Conservation (phyloP, 371 early-diverging fungal species). For the Dichotomocladium elegans region DNA sequence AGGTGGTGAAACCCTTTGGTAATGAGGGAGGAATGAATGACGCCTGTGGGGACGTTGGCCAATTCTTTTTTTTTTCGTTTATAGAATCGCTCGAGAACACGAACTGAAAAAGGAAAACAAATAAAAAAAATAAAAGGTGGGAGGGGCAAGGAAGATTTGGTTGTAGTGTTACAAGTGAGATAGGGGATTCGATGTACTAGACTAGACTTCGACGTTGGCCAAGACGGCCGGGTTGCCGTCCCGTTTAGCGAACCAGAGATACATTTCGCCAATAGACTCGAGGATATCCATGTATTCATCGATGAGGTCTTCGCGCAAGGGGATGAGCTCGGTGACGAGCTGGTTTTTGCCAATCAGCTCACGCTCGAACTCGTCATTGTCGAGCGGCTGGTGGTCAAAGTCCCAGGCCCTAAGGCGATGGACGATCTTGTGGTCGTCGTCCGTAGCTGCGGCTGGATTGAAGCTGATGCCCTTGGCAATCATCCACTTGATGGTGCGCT, state of each 20-base stretch:
- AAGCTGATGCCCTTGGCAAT: constrained; percentile 17
- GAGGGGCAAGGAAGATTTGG: too few species aligned
- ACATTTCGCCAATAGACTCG: constrained; percentile 42
- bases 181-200: too few species aligned
- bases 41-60: too few species aligned
- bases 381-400: constrained; percentile 34
- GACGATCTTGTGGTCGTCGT: constrained; percentile 25
- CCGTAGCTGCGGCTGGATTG: constrained; percentile 10
- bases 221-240: constrained; percentile 15
- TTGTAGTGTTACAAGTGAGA: too few species aligned
- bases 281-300: constrained; percentile 31
- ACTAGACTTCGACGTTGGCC: constrained; percentile 13
- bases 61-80: background rate
- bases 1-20: constrained; percentile 23
- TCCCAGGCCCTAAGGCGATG: constrained; percentile 35
- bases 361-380: constrained; percentile 39
- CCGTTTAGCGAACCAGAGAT: constrained; percentile 42
- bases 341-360: constrained; percentile 31
- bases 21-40: too few species aligned
- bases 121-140: constrained; percentile 2
- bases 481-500: constrained; percentile 34
- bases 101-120: background rate
- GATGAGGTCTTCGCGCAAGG: constrained; percentile 24
- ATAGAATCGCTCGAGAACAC: background rate
- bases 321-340: constrained; percentile 35